These are phyloP conservation scores for Crassisporium funariophilum DNA, from an alignment of 768 basidiomycete species.

Conservation along the genomic window DNA sequence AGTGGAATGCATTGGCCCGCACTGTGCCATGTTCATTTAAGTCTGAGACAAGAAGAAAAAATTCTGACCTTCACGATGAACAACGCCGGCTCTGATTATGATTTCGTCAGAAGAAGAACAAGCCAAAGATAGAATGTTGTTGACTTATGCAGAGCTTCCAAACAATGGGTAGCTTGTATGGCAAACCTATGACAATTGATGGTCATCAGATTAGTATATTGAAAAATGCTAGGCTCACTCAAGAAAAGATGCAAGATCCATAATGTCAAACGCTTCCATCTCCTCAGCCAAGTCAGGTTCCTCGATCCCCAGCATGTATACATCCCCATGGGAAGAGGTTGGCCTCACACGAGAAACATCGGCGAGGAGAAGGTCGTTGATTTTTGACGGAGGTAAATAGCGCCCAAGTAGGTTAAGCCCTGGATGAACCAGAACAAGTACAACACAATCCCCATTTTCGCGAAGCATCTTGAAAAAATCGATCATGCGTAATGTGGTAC, in stretches of 20 bases:
- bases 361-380: constrained; percentile 67
- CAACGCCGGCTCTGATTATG: constrained; percentile 48
- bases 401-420: constrained; percentile 69
- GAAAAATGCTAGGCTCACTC: constrained; percentile 47
- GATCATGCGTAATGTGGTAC: constrained; percentile 56
- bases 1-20: constrained; percentile 75
- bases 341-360: constrained; percentile 49
- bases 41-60: constrained; percentile 3
- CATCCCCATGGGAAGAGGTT: constrained; percentile 47
- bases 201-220: background rate
- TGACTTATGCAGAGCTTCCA: constrained; percentile 70
- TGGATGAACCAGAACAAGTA: constrained; percentile 71
- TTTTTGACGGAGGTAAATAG: constrained; percentile 67
- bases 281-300: constrained; percentile 51
- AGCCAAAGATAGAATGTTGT: constrained; percentile 14
- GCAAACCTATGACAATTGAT: constrained; percentile 52
- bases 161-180: constrained; percentile 71
- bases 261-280: constrained; percentile 64
- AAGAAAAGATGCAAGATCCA: constrained; percentile 77
- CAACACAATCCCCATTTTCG: constrained; percentile 65
- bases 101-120: constrained; percentile 7
- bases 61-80: constrained; percentile 65
- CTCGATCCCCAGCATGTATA: constrained; percentile 50
- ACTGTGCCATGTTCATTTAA: constrained; percentile 37
- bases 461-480: constrained; percentile 71